These are phyloP conservation scores for Pisolithus thermaeus DNA, from an alignment of 1,284 basidiomycete species.

Conservation along the genomic window DNA sequence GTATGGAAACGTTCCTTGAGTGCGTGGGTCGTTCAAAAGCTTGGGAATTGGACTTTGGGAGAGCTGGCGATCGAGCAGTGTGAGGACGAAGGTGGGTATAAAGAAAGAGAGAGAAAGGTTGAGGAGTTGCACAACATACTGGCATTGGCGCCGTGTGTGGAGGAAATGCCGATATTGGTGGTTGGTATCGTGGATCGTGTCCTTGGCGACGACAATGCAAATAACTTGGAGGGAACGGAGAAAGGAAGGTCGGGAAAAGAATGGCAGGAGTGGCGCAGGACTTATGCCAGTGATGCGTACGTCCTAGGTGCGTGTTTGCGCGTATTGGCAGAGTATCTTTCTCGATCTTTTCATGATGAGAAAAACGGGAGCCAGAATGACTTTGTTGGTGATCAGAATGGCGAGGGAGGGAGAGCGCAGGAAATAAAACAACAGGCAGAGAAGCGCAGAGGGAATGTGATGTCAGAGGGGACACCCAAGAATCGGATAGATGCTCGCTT, in stretches of 20 bases:
- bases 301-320: constrained; percentile 45
- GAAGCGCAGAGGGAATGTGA: too few species aligned
- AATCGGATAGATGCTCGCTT: constrained; percentile 35
- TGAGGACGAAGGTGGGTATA: background rate
- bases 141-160: constrained; percentile 44
- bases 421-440: too few species aligned
- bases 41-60: constrained; percentile 24
- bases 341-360: constrained; percentile 25
- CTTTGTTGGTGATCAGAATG: constrained; percentile 25
- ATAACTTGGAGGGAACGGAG: too few species aligned
- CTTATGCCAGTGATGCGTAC: constrained; percentile 43
- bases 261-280: constrained; percentile 28
- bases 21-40: constrained; percentile 33
- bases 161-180: constrained; percentile 40
- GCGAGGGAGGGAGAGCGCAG: too few species aligned
- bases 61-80: too few species aligned
- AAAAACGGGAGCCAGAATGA: constrained; percentile 10
- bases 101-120: constrained; percentile 14
- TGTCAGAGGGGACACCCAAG: constrained; percentile 25
- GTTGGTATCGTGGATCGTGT: constrained; percentile 43
- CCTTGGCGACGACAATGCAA: constrained; percentile 24
- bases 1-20: constrained; percentile 52
- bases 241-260: constrained; percentile 19
- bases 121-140: constrained; percentile 46
- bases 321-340: constrained; percentile 32